Evolutionary conservation across 306 rosid species (phyloP), one percentile per base, ranked within the genome.

Genomic region (Castanopsis chinensis): DNA sequence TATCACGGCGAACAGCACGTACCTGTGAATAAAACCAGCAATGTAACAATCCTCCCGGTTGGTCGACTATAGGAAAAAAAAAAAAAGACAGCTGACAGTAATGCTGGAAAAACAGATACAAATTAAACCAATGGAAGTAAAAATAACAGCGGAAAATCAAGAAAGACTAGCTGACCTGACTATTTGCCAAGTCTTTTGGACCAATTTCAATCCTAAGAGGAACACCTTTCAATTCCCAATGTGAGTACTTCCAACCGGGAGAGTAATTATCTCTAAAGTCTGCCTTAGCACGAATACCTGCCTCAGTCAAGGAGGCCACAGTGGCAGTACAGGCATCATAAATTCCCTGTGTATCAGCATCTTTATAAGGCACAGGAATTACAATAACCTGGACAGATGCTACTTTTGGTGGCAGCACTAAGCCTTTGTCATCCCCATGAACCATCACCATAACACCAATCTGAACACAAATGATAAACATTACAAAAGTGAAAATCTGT

Each of bases 201-300:
- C 99, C 99, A 55, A 96, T 96, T 89, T 96, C 98, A 83, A 96
- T 96, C 83, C 99, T 90, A 51, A 96, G 85, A 73, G 99, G 98
- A 90, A 96, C 98, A 52, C 99, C 99, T 77, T 93, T 96, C 98
- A 96, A 83, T 86, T 96, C 99, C 99, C 99, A 96, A 72, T 96
- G 82, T 25, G 99, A 93, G 79, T 96, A 96, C 88, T 96, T 96
- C 98, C 99, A 95, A 45, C 98, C 99, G 4, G 97, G 99, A 67
- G 97, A 91, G 52, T 95, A 91, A 82, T 95, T 95, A 72, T 95
- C 98, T 53, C 99, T 85, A n/a, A 83, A 68, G 78, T 95, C 99
- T 63, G 91, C 86, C 84, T 95, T 97, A 14, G 93, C 96, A 23
- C 90, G 98, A 74, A 95, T 84, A 20, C 97, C 99, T 57, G 93